These are phyloP conservation scores for Fibroporia radiculosa DNA, from an alignment of 768 basidiomycete genomes.

Conservation along the genomic window DNA sequence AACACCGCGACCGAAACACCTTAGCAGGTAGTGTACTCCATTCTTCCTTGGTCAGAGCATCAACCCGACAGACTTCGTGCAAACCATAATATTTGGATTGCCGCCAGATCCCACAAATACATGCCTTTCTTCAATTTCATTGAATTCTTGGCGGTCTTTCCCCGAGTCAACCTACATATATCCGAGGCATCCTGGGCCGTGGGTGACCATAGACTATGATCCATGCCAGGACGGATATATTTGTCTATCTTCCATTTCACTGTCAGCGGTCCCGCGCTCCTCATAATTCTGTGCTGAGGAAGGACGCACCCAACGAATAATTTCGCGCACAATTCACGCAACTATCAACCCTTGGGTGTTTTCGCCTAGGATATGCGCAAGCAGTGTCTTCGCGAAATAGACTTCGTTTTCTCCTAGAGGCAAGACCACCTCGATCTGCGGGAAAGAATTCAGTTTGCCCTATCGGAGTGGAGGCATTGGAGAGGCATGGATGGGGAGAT, in stretches of 20 bases:
- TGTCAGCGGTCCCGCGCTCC: slow-evolving; percentile 21
- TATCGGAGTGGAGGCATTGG: slow-evolving; percentile 17
- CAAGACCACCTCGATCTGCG: slow-evolving; percentile 19
- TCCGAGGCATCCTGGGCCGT: slow-evolving; percentile 40
- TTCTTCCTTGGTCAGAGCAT: slow-evolving; percentile 35
- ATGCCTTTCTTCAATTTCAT: slow-evolving; percentile 31
- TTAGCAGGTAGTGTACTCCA: slow-evolving; percentile 35
- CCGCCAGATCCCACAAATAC: slow-evolving; percentile 38
- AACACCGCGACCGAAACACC: slow-evolving; percentile 20
- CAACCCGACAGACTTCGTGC: slow-evolving; percentile 34
- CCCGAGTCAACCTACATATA: slow-evolving; percentile 51
- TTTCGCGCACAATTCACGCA: slow-evolving; percentile 1
- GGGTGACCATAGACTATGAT: slow-evolving; percentile 50
- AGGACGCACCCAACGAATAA: background rate
- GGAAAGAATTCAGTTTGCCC: slow-evolving; percentile 18
- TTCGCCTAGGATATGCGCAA: slow-evolving; percentile 33
- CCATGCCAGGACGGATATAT: slow-evolving; percentile 42
- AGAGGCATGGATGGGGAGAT: slow-evolving; percentile 8
- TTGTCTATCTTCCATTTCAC: slow-evolving; percentile 26
- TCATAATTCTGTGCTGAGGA: slow-evolving; percentile 5
- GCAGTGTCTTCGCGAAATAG: slow-evolving; percentile 31
- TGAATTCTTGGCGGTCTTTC: slow-evolving; percentile 35
- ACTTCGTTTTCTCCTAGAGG: slow-evolving; percentile 18
- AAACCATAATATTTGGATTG: slow-evolving; percentile 39
- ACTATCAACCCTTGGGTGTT: slow-evolving; percentile 23